Base-by-base conservation (phyloP, 352 stramenopile genomes). In the Globisporangium emineosum region DNA sequence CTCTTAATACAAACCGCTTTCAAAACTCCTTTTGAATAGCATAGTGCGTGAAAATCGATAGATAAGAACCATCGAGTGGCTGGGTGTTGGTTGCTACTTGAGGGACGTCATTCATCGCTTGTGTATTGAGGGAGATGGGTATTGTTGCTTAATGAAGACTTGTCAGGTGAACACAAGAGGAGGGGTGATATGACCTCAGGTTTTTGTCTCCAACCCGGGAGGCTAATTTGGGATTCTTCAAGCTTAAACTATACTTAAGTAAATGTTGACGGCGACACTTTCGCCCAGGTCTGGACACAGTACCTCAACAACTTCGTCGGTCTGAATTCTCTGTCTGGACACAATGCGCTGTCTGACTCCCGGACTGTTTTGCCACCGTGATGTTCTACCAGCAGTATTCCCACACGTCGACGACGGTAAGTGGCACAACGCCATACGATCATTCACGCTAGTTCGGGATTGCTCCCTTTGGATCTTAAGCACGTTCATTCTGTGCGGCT, bases 31-130 rank as follows among this genome's bases (percentile, higher is more conserved):
- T 19, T 33, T 5, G 12, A 33, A 54, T n/a, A 10, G 49, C 49
- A 54, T 54, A 32, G 10, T 10, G 25, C 9, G 9, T 32, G 32
- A 13, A 9, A 23, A 25, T 33, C 5, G 13, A 21, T 54, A 32
- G 49, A 29, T 54, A 53, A 27, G 47, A n/a, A 32, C 21, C 21
- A 61, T 27, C 37, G 37, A 52, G 37, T 62, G 40, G 56, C 37
- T 62, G 56, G 9, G 55, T 51, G 23, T 23, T 30, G n/a, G 21
- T 61, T 35, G 55, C 56, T 3, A 27, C 7, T 52, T 47, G 56
- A 61, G 56, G 37, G 37, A 43, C 5, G 17, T 8, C 15, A 15
- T 6, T n/a, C 3, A 10, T 5, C 15, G 37, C 4, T n/a, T 13
- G n/a, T 7, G 15, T 2, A 1, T 13, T 5, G 19, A 40, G 19